Conservation (phyloP, 1,139 yeast species). For the Kluyveromyces sp. region DNA sequence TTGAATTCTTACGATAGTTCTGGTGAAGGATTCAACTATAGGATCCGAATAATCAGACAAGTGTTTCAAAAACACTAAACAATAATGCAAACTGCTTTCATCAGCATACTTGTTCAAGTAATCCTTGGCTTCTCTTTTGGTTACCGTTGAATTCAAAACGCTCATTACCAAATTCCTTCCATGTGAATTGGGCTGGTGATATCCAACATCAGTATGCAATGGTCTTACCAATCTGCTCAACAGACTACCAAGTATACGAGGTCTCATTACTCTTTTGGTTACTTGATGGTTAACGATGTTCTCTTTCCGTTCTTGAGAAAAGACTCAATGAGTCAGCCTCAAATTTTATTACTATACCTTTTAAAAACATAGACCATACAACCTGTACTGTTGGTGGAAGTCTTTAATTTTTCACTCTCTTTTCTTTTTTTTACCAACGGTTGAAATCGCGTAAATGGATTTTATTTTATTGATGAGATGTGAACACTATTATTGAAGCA, state of each 20-base stretch:
- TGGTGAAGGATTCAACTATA: constrained; percentile 14
- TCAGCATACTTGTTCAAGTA: constrained; percentile 50
- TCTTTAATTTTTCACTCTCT: too few species aligned
- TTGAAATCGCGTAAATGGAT: too few species aligned
- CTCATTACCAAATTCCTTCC: constrained; percentile 51
- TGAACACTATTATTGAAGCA: too few species aligned
- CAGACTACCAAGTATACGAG: not conserved
- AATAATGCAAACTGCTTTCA: constrained; percentile 17
- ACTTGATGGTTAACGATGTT: too few species aligned
- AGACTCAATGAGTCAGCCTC: too few species aligned
- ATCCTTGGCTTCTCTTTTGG: constrained; percentile 65
- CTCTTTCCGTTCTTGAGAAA: too few species aligned
- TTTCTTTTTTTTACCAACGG: too few species aligned
- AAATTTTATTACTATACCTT: too few species aligned
- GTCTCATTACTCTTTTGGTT: too few species aligned
- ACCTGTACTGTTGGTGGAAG: too few species aligned
- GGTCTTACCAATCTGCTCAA: not conserved
- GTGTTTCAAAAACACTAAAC: constrained; percentile 25
- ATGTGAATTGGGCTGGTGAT: constrained; percentile 25
- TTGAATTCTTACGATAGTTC: constrained; percentile 19
- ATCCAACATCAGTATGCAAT: constrained; percentile 6
- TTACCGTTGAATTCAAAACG: constrained; percentile 64
- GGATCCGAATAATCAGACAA: constrained; percentile 9
- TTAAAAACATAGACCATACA: too few species aligned
- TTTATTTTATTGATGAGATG: too few species aligned